Evolutionary conservation across 495 filamentous ascomycete genomes (phyloP).

Genomic region (Xylaria venustula): DNA sequence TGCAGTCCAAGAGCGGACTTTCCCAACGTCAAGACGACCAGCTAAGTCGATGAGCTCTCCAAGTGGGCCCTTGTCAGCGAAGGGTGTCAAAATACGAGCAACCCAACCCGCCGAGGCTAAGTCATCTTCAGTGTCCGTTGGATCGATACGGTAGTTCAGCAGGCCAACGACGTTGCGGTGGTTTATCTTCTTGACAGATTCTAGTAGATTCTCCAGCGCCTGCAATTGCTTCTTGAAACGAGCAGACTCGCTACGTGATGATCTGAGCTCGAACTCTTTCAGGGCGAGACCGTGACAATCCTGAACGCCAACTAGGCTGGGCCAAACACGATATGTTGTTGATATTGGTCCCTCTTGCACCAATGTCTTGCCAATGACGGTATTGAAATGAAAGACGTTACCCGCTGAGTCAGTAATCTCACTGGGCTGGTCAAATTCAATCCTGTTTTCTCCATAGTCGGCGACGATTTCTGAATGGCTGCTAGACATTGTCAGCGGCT

Average conservation of each 20-base stretch:
- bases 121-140: constrained; percentile 39
- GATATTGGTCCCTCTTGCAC: constrained; percentile 56
- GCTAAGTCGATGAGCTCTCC: constrained; percentile 77
- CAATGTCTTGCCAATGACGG: constrained; percentile 60
- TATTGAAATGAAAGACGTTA: constrained; percentile 58
- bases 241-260: constrained; percentile 51
- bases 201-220: constrained; percentile 65
- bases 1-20: constrained; percentile 79
- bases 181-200: constrained; percentile 66
- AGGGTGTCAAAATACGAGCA: constrained; percentile 76
- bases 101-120: constrained; percentile 56
- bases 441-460: constrained; percentile 23
- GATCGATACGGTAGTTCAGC: constrained; percentile 75
- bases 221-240: constrained; percentile 66
- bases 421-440: constrained; percentile 72
- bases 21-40: constrained; percentile 66
- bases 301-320: constrained; percentile 52
- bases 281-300: constrained; percentile 63
- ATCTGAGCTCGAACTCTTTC: constrained; percentile 62
- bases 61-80: constrained; percentile 78
- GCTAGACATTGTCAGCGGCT: constrained; percentile 25
- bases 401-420: constrained; percentile 57
- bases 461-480: constrained; percentile 16
- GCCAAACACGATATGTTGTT: constrained; percentile 67
- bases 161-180: constrained; percentile 78